Evolutionary conservation across 345 rosid species (phyloP), one percentile per base, ranked within the genome.

Genomic region (Euphorbia lathyris): DNA sequence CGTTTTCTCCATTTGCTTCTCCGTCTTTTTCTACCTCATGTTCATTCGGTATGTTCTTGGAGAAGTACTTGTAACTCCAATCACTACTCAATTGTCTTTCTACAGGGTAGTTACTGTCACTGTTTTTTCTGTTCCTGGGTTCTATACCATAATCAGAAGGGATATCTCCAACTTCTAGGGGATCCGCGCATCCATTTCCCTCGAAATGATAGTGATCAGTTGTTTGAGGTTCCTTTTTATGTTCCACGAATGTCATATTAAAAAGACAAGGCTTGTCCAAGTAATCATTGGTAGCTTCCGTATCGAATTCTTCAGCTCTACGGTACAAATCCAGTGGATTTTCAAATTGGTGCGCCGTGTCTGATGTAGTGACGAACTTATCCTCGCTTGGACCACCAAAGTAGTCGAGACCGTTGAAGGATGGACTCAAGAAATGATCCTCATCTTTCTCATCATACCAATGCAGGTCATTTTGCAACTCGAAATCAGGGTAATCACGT

Each of bases 381-480:
- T 95, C 99, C 78, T 92, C 84, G 26, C 89, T 85, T 23, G 82
- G 95, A 68, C 78, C 82, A 56, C 83, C 78, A 22, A 83, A 85
- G 78, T 82, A 81, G 71, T 87, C 98, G 38, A 82, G 74, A 38
- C 74, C 91, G 22, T 71, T 79, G 67, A 85, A 84, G 66, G 78
- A 79, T 17, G 96, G 96, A 68, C 86, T 89, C 96, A 89, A 63
- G 77, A 90, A 88, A 74, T 79, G 68, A 27, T 89, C 93, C 26
- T 85, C 96, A 30, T 84, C 90, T 78, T 81, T 85, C 57, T 86
- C 90, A 27, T 88, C 88, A 5, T 80, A 72, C 78, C 83, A 83
- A 72, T 73, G 79, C 30, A 81, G 69, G 81, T 88, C 96, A 62
- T 84, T 85, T 82, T 87, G 92, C 80, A 81, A 72, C 59, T 86